These are phyloP conservation scores for Nannizziopsis arthrosporioides DNA, from an alignment of 2,329 filamentous ascomycete species.

Conservation along the genomic window DNA sequence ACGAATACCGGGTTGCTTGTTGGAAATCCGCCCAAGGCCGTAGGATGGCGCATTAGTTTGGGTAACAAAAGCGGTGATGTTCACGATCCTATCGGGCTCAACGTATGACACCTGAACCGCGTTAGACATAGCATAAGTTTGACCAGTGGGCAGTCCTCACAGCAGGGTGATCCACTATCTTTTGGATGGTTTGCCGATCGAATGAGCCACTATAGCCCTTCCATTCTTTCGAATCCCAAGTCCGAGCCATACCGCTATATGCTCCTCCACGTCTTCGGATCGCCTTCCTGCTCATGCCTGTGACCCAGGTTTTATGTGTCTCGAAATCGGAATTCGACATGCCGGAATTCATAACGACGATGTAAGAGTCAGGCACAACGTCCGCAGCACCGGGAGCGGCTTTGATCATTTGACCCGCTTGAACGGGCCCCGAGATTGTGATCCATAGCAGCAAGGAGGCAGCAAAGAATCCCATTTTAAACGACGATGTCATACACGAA, in stretches of 20 bases:
- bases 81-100: constrained; percentile 12
- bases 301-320: constrained; percentile 7
- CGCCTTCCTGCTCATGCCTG: not conserved
- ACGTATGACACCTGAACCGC: constrained; percentile 13
- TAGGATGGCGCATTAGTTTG: constrained; percentile 20
- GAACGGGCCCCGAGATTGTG: not conserved
- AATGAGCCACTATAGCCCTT: constrained; percentile 11
- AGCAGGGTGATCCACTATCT: constrained; percentile 6
- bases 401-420: constrained; percentile 5
- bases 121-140: not conserved
- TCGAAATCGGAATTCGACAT: constrained; percentile 6
- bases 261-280: not conserved
- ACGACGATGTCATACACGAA: not conserved
- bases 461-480: constrained; percentile 1
- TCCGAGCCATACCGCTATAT: constrained; percentile 1
- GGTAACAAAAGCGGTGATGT: constrained; percentile 6
- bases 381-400: not conserved
- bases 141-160: not conserved
- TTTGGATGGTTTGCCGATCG: constrained; percentile 9
- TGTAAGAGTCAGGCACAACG: constrained; percentile 10
- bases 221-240: not conserved
- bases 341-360: constrained; percentile 11
- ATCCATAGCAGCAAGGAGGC: not conserved
- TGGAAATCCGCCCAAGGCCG: constrained; percentile 28
- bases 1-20: constrained; percentile 17